These are phyloP conservation scores for Solanum boliviense DNA, from an alignment of 257 asterid genomes.

Conservation along the genomic window DNA sequence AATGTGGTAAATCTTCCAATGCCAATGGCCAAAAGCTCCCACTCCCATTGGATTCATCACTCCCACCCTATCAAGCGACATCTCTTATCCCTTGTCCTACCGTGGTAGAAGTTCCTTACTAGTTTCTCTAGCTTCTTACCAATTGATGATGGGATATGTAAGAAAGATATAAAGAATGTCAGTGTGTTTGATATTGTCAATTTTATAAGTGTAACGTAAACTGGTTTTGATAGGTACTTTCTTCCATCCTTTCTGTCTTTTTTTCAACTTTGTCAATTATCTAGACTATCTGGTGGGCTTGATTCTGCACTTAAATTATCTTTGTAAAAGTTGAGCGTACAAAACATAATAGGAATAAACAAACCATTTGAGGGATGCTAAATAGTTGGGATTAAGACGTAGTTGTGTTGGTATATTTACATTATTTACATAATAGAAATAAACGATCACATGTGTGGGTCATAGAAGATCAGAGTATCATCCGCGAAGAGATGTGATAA, in stretches of 20 bases:
- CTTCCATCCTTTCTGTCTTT: neutral
- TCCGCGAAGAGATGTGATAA: neutral
- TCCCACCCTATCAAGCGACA: neutral
- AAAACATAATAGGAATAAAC: neutral
- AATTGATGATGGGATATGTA: neutral
- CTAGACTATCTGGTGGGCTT: neutral
- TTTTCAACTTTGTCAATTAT: neutral
- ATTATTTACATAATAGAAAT: neutral
- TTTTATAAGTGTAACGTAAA: neutral
- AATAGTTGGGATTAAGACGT: neutral
- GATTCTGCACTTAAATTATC: neutral
- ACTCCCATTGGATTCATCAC: neutral
- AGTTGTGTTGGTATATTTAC: neutral
- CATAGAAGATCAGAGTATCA: neutral
- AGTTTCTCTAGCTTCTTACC: neutral
- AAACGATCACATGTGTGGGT: neutral
- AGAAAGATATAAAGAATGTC: neutral
- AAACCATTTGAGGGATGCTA: neutral
- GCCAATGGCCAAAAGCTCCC: neutral
- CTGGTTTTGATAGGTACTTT: neutral
- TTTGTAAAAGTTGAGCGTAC: neutral
- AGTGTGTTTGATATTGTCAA: neutral
- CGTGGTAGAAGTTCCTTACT: neutral
- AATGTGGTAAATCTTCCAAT: neutral
- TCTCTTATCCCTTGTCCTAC: neutral